These are phyloP conservation scores for Cyclocybe aegerita DNA, from an alignment of 768 basidiomycete genomes.

Conservation along the genomic window DNA sequence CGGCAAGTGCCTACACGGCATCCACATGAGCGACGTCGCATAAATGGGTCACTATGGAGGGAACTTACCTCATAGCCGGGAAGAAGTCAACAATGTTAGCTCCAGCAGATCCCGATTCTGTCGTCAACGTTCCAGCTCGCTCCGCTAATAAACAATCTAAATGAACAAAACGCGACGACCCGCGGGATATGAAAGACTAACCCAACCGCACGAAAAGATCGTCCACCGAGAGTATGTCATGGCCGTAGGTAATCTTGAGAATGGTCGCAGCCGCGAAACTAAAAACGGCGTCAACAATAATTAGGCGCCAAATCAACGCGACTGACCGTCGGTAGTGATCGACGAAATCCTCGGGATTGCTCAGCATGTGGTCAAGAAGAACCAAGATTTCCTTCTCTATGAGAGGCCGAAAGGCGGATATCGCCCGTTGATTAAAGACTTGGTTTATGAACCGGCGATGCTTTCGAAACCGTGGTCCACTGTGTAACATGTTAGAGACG, in stretches of 20 bases:
- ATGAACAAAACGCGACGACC: slow-evolving; percentile 2
- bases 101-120: slow-evolving; percentile 44
- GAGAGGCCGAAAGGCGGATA: slow-evolving; percentile 37
- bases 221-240: slow-evolving; percentile 41
- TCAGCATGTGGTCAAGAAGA: slow-evolving; percentile 38
- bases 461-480: slow-evolving; percentile 51
- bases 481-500: slow-evolving; percentile 14
- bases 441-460: slow-evolving; percentile 52
- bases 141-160: slow-evolving; percentile 31
- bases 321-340: slow-evolving; percentile 44
- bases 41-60: not conserved
- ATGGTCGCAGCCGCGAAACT: slow-evolving; percentile 50
- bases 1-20: slow-evolving; percentile 40
- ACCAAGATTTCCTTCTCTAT: slow-evolving; percentile 42
- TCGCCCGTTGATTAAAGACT: slow-evolving; percentile 44
- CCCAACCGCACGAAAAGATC: slow-evolving; percentile 44
- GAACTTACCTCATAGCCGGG: slow-evolving; percentile 38
- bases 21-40: not conserved
- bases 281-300: not conserved
- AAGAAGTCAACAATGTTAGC: slow-evolving; percentile 51
- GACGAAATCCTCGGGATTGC: slow-evolving; percentile 36
- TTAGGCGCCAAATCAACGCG: not conserved
- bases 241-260: slow-evolving; percentile 48
- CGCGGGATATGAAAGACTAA: slow-evolving; percentile 16
- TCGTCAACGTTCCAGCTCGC: slow-evolving; percentile 43